phyloP scores from a whole-genome alignment of 2,329 filamentous ascomycete species.

The Chaetothyriales sp. region DNA sequence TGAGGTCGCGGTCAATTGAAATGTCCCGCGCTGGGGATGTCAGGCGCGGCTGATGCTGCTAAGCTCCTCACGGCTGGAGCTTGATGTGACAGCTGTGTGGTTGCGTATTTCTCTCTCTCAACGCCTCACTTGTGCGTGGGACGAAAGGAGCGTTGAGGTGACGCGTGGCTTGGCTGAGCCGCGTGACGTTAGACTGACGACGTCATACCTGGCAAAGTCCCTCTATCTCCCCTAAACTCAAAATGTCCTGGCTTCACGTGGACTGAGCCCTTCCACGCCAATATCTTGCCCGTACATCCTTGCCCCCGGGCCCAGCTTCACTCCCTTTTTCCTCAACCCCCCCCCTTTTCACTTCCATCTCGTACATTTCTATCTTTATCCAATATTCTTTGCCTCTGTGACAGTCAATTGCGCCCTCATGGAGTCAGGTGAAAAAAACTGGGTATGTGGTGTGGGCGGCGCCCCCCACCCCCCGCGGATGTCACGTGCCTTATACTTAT shows the following conservation, averaged over 20 bases:
- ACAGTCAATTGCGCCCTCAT: conserved; percentile 11
- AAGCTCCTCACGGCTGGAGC: too few relatives aligned
- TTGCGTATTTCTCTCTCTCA: background rate
- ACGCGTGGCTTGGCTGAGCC: background rate
- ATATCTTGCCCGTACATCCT: background rate
- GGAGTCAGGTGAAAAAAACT: conserved; percentile 35
- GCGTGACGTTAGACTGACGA: background rate
- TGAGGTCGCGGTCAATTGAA: too few relatives aligned
- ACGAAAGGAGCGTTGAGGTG: background rate
- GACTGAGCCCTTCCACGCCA: background rate
- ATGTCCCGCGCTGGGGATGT: too few relatives aligned
- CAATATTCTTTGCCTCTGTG: background rate
- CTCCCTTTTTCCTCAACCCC: background rate
- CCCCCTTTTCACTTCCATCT: background rate
- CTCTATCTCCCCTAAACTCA: background rate
- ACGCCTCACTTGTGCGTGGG: background rate
- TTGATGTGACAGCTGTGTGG: background rate
- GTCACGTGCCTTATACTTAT: background rate
- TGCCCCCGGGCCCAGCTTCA: background rate
- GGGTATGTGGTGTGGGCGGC: conserved; percentile 24
- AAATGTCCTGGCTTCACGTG: background rate
- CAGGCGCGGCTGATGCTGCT: too few relatives aligned
- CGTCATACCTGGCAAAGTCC: background rate
- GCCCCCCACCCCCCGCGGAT: background rate
- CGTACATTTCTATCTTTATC: background rate